Conservation (phyloP, 768 basidiomycete species). For the Pisolithus marmoratus region DNA sequence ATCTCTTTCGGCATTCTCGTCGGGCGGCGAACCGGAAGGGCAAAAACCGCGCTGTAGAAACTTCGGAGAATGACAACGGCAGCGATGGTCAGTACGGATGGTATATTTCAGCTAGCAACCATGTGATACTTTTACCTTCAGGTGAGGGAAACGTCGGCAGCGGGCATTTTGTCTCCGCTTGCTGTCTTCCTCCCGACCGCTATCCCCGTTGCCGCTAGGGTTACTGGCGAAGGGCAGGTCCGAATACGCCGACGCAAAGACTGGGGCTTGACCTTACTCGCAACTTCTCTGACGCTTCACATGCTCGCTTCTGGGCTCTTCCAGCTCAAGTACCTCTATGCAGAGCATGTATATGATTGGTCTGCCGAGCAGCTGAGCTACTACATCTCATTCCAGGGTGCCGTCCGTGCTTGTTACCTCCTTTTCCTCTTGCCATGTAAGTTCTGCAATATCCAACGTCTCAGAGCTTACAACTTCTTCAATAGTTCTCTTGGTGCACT, state of each 20-base stretch:
- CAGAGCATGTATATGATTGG: conserved; percentile 68
- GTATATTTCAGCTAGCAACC: background rate
- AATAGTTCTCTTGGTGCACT: conserved; percentile 52
- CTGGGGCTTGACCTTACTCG: conserved; percentile 71
- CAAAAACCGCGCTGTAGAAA: conserved; percentile 22
- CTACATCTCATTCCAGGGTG: conserved; percentile 69
- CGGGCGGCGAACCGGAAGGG: conserved; percentile 23
- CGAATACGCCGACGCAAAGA: conserved; percentile 53
- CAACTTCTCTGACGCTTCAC: conserved; percentile 56
- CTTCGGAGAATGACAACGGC: background rate
- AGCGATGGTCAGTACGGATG: conserved; percentile 8
- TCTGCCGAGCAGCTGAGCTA: conserved; percentile 63
- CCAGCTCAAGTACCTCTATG: conserved; percentile 75
- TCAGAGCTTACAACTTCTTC: conserved; percentile 28
- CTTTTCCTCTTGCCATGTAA: conserved; percentile 64
- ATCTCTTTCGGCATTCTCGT: conserved; percentile 36
- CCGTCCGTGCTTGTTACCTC: conserved; percentile 57
- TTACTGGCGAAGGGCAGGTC: conserved; percentile 51
- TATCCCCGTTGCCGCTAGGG: conserved; percentile 34
- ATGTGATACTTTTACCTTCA: background rate
- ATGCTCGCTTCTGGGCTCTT: conserved; percentile 66
- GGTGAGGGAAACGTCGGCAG: conserved; percentile 1
- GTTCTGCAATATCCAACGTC: conserved; percentile 20
- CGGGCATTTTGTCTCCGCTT: conserved; percentile 48
- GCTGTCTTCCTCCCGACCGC: conserved; percentile 61